Conservation (phyloP, 2,329 filamentous ascomycete genomes). For the Cadophora sp. region DNA sequence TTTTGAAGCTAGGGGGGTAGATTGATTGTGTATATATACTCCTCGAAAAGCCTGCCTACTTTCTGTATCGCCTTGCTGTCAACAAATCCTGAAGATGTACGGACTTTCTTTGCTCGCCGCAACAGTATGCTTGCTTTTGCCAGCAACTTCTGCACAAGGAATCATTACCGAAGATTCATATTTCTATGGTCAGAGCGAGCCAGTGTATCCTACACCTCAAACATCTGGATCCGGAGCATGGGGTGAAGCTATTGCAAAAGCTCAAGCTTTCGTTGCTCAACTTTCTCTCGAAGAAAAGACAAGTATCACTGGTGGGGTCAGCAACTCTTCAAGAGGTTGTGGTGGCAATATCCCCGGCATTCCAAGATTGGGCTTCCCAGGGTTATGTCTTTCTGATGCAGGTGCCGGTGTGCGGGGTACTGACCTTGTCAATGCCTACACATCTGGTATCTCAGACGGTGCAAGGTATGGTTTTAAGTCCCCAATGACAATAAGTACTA, state of each 20-base stretch:
- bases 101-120: neutral
- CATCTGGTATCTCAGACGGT: conserved; percentile 30
- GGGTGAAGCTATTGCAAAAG: conserved; percentile 72
- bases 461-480: conserved; percentile 3
- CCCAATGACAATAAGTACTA: conserved; percentile 44
- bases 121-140: neutral
- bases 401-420: conserved; percentile 69
- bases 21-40: neutral
- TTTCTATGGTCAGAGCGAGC: conserved; percentile 46
- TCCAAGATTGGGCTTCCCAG: conserved; percentile 60
- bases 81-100: neutral
- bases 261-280: conserved; percentile 69
- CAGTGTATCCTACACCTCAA: conserved; percentile 44
- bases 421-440: conserved; percentile 53
- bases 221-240: conserved; percentile 50
- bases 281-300: conserved; percentile 39
- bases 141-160: conserved; percentile 3
- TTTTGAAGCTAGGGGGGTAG: neutral
- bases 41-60: too few species aligned
- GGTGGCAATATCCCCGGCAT: conserved; percentile 52
- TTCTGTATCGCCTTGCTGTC: neutral
- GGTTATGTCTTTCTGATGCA: conserved; percentile 72
- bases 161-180: conserved; percentile 40
- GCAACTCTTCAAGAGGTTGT: conserved; percentile 31
- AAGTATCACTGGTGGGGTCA: conserved; percentile 61